Evolutionary conservation across 352 stramenopile genomes (phyloP).

Genomic region (Phytophthora constricta): DNA sequence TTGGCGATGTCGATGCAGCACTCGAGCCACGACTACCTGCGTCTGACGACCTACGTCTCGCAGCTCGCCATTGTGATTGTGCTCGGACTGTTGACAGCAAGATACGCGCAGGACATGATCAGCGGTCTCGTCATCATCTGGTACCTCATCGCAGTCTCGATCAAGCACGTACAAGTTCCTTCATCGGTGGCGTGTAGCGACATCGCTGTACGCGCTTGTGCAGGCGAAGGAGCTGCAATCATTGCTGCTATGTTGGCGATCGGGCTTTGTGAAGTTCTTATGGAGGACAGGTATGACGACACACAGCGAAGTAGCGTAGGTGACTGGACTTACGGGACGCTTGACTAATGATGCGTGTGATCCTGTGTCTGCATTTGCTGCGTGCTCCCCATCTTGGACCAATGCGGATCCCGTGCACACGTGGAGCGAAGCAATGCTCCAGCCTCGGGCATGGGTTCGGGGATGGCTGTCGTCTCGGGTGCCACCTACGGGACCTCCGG

Average conservation of each 20-base stretch:
- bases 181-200: constrained; percentile 53
- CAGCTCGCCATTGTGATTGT: constrained; percentile 67
- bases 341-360: constrained; percentile 20
- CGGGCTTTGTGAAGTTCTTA: constrained; percentile 53
- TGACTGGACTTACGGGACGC: not conserved
- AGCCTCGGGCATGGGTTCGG: constrained; percentile 42
- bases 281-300: constrained; percentile 66
- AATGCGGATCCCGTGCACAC: constrained; percentile 3
- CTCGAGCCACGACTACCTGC: constrained; percentile 53
- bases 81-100: constrained; percentile 61
- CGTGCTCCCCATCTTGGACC: no score
- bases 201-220: constrained; percentile 65
- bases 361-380: constrained; percentile 10
- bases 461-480: constrained; percentile 45
- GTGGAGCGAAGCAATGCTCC: constrained; percentile 54
- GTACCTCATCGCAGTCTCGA: constrained; percentile 72
- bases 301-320: not conserved
- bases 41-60: constrained; percentile 67
- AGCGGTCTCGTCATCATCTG: constrained; percentile 69
- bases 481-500: constrained; percentile 40
- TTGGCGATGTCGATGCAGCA: constrained; percentile 75
- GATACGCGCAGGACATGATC: constrained; percentile 69
- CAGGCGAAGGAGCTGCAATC: constrained; percentile 63
- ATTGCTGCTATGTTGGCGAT: constrained; percentile 62
- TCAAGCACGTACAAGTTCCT: constrained; percentile 59